Percentiles rank a stretch among this genome's conserved stretches.
Conservation (phyloP, 345 rosid genomes). For the Eucalyptus cloeziana region DNA sequence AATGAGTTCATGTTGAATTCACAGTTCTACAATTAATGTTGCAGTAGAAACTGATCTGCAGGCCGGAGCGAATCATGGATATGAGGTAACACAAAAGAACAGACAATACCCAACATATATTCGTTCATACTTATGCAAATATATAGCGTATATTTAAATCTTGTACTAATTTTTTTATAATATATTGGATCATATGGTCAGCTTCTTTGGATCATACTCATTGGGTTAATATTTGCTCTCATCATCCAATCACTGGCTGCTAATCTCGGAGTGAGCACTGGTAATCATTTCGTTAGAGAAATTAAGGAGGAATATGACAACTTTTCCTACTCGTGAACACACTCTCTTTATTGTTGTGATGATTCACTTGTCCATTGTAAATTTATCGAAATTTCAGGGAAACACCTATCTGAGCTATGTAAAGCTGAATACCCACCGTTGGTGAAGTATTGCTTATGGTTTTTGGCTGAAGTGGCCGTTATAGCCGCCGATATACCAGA, state of each 20-base stretch:
- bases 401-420: slow-evolving; percentile 52
- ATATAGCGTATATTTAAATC: background rate
- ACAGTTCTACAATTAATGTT: background rate
- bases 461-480: background rate
- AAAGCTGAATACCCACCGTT: background rate
- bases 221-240: slow-evolving; percentile 56
- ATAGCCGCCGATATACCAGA: background rate
- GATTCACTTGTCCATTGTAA: background rate
- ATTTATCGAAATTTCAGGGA: background rate
- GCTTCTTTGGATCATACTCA: slow-evolving; percentile 52
- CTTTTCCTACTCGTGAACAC: background rate
- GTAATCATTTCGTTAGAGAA: background rate
- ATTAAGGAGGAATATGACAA: background rate
- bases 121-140: background rate
- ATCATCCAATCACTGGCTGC: slow-evolving; percentile 66
- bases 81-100: slow-evolving; percentile 19
- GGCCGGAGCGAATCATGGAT: slow-evolving; percentile 52
- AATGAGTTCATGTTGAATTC: background rate
- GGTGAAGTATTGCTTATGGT: background rate
- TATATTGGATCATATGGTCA: background rate
- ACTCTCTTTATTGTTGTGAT: background rate
- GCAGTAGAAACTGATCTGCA: slow-evolving; percentile 76
- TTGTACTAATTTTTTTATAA: too few relatives aligned
- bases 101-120: background rate
- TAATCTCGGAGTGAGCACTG: slow-evolving; percentile 61